Evolutionary conservation across 2,329 filamentous ascomycete species (phyloP).

Genomic region (Fusarium penzigii): DNA sequence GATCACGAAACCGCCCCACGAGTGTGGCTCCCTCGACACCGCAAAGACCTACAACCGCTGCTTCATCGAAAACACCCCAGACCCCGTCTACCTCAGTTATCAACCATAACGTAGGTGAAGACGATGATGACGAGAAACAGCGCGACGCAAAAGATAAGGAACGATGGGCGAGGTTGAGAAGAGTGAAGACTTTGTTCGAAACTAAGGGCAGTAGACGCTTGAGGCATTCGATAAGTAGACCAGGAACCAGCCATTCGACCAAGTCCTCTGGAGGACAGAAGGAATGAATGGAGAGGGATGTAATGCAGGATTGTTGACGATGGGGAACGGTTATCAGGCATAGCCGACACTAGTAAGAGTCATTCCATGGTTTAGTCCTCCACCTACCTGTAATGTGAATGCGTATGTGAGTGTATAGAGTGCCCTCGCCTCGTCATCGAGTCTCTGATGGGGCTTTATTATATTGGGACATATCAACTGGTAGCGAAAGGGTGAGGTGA

Average conservation of each 20-base stretch:
- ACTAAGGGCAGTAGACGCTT: constrained; percentile 61
- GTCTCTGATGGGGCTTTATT: too few relatives aligned
- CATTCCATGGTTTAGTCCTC: too few relatives aligned
- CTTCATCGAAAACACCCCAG: constrained; percentile 16
- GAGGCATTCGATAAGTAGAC: constrained; percentile 41
- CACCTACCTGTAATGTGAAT: too few relatives aligned
- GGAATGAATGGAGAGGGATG: constrained; percentile 7
- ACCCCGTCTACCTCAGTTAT: constrained; percentile 8
- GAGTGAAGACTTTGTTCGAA: constrained; percentile 72
- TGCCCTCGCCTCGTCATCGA: too few relatives aligned
- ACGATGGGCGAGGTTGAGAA: constrained; percentile 69
- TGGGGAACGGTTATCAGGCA: too few relatives aligned
- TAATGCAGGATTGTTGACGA: too few relatives aligned
- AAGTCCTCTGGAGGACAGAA: constrained; percentile 21
- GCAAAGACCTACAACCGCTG: constrained; percentile 16
- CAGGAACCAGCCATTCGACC: constrained; percentile 41
- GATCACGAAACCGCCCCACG: constrained; percentile 11
- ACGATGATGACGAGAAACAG: constrained; percentile 43
- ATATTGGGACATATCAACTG: too few relatives aligned
- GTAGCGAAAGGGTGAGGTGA: too few relatives aligned
- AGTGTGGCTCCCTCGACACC: constrained; percentile 23
- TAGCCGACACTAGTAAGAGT: too few relatives aligned
- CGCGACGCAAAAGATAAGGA: constrained; percentile 67
- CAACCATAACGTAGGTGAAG: constrained; percentile 10
- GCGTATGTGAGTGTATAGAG: too few relatives aligned